Conservation (phyloP, 192 early-diverging fungal species). For the Entophlyctis helioformis region DNA sequence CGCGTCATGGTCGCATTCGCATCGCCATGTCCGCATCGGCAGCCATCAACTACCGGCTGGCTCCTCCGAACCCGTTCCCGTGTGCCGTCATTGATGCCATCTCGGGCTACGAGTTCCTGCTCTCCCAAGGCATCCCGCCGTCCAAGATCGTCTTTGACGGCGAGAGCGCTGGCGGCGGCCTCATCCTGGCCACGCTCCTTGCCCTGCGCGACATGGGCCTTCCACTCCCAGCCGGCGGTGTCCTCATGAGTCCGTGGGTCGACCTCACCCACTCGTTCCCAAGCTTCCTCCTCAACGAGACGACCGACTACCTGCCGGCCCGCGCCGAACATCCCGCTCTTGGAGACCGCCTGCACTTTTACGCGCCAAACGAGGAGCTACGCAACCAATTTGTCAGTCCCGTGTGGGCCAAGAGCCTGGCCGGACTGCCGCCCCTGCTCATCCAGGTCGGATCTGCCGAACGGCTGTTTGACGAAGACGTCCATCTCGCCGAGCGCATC, state of each 20-base stretch:
- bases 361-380: too few relatives aligned
- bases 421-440: constrained; percentile 9
- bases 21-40: too few relatives aligned
- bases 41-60: constrained; percentile 26
- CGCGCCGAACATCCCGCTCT: constrained; percentile 3
- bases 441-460: constrained; percentile 15
- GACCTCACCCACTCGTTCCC: constrained; percentile 40
- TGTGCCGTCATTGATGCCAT: constrained; percentile 17
- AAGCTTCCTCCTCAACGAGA: constrained; percentile 19
- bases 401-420: constrained; percentile 5
- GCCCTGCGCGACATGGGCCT: constrained; percentile 41
- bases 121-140: constrained; percentile 16
- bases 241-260: constrained; percentile 43
- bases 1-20: too few relatives aligned
- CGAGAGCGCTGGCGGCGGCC: constrained; percentile 20
- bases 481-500: constrained; percentile 6
- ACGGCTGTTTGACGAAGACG: constrained; percentile 14
- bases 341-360: constrained; percentile 9
- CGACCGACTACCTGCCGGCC: constrained; percentile 15
- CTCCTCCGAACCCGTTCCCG: constrained; percentile 23
- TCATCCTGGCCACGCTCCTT: constrained; percentile 19
- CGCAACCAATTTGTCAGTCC: too few relatives aligned
- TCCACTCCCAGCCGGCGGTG: constrained; percentile 25
- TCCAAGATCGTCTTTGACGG: constrained; percentile 19
- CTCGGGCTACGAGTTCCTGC: constrained; percentile 11